Conservation (phyloP, 2,329 filamentous ascomycete species). For the Sclerotinia minor region DNA sequence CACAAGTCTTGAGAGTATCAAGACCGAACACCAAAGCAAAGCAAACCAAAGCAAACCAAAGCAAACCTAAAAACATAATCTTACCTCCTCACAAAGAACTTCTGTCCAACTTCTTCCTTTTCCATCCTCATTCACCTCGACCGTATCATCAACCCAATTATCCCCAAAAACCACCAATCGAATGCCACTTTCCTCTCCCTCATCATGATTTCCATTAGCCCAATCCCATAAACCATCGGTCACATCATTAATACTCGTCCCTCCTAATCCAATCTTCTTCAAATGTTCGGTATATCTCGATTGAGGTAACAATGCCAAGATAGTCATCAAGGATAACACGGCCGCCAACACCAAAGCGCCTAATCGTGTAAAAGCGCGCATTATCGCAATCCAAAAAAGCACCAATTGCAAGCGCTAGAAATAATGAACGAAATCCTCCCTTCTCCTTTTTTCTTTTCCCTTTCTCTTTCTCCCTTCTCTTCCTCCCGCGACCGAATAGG, state of each 20-base stretch:
- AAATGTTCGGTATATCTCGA: constrained; percentile 29
- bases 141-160: constrained; percentile 38
- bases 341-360: constrained; percentile 32
- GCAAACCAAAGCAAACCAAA: too few species aligned
- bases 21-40: neutral
- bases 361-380: constrained; percentile 31
- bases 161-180: constrained; percentile 41
- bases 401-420: neutral
- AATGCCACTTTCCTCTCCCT: constrained; percentile 26
- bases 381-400: neutral
- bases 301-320: constrained; percentile 32
- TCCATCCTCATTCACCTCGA: constrained; percentile 26
- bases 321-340: constrained; percentile 32
- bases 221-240: constrained; percentile 32
- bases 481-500: neutral
- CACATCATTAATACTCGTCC: constrained; percentile 29
- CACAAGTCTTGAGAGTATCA: neutral
- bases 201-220: constrained; percentile 26
- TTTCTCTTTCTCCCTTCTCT: neutral
- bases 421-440: neutral
- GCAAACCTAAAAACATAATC: constrained; percentile 18
- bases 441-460: neutral
- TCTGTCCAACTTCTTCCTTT: constrained; percentile 37
- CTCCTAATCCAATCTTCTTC: constrained; percentile 32
- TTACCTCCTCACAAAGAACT: constrained; percentile 40